phyloP scores from a whole-genome alignment of 1,284 basidiomycete genomes.

The Ganoderma boninense region DNA sequence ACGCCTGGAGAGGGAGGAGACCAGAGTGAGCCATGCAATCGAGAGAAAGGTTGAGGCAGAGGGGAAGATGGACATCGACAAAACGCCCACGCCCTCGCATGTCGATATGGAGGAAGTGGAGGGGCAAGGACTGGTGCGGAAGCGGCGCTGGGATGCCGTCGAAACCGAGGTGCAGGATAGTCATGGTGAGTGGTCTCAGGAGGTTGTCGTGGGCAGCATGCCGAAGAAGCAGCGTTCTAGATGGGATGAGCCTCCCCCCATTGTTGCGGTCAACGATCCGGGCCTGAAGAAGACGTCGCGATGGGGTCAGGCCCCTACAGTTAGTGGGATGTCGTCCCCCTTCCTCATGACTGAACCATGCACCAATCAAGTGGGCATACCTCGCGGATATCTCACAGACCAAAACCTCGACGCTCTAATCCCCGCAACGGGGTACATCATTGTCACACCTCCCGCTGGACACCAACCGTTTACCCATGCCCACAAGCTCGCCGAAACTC shows the following conservation, averaged over 20 bases:
- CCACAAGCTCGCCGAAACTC: constrained; percentile 60
- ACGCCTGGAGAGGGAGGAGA: constrained; percentile 93
- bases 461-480: constrained; percentile 86
- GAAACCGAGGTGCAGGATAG: constrained; percentile 70
- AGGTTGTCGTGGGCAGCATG: constrained; percentile 72
- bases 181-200: constrained; percentile 73
- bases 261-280: constrained; percentile 59
- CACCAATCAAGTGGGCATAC: constrained; percentile 88
- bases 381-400: constrained; percentile 94
- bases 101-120: constrained; percentile 61
- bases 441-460: constrained; percentile 93
- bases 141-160: constrained; percentile 88
- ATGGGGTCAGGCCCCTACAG: constrained; percentile 91
- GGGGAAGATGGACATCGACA: constrained; percentile 86
- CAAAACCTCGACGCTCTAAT: constrained; percentile 95
- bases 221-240: constrained; percentile 92
- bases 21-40: constrained; percentile 83
- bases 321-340: constrained; percentile 68
- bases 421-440: constrained; percentile 87
- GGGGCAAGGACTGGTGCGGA: constrained; percentile 67
- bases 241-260: constrained; percentile 91
- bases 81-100: constrained; percentile 86
- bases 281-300: constrained; percentile 82
- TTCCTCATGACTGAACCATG: constrained; percentile 89
- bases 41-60: constrained; percentile 90